Evolutionary conservation across 371 early-diverging fungal species (phyloP), one percentile per base, ranked within the genome.

Genomic region (Haplosporangium sp.): DNA sequence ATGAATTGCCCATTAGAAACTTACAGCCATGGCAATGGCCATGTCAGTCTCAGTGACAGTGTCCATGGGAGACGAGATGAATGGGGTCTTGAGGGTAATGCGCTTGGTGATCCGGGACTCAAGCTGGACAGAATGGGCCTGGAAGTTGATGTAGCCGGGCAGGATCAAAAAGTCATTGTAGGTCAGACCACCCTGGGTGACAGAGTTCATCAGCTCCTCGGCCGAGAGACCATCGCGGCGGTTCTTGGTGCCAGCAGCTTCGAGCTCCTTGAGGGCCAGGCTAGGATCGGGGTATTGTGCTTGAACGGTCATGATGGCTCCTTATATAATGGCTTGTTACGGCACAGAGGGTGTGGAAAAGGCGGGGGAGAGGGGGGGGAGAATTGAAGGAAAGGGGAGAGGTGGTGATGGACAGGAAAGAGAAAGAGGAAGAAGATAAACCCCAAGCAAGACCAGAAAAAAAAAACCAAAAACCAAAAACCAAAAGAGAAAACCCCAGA

Each of bases 81-180:
- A 94, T 11, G 98, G 98, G 23, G 95, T 93, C 86, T 93, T 94
- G 83, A 97, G 86, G 55, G 89, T 84, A 73, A 94, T 94, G 67
- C 95, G 90, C 85, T 89, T 93, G 37, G 97, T 96, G 70, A 98
- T 89, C 83, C 89, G 90, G 75, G 92, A 87, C 66, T 94, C 94
- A 59, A 95, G 87, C 64, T 85, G 83, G 42, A 95, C 93, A 18
- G 82, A 82, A 73, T 89, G 86, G 36, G 97, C 96, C 60, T 93
- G 87, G 82, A 98, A 98, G 87, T 95, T 87, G 86, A 98, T 96
- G 87, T 81, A 96, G 48, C 98, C 98, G 62, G 98, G 98, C 42
- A 98, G 89, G 77, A 98, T 89, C 84, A 98, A 85, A 81, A 98
- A 96, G 86, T 98, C 98, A 87, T 97, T 97, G 90, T 97, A 98